Evolutionary conservation across 345 rosid species (phyloP), one percentile per base, ranked within the genome.

Genomic region (Rhodamnia argentea): DNA sequence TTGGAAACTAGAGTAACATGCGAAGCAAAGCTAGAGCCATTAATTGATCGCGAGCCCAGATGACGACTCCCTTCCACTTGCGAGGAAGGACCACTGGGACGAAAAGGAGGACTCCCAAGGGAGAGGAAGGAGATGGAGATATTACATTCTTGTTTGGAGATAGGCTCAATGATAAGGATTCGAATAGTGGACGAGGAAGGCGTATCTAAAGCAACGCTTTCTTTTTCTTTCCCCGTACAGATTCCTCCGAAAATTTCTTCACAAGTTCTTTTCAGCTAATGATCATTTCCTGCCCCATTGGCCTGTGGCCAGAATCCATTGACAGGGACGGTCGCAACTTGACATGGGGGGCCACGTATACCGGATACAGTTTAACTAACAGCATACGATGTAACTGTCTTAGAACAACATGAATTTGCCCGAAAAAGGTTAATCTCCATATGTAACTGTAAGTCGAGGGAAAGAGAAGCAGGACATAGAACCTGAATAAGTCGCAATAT

Each of bases 261-360:
- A 83, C 81, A 14, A 6, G 91, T 92, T 84, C 85, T 90, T 89
- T 81, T 92, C 95, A 93, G 70, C 95, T 87, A 93, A 92, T 94
- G 92, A 93, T 93, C 92, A 93, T 89, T 53, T 78, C 83, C 83
- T 83, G 54, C 88, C 90, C 89, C 91, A 62, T 86, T 84, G 10
- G 87, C 84, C 13, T 92, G 88, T 87, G 92, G 90, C 53, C 90
- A 81, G 86, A 86, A 85, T 90, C 89, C 90, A 40, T 82, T 50
- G 91, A 85, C 57, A 51, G 57, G 44, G 91, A 90, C 84, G 76
- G 44, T 87, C 22, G 91, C 93, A 94, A 90, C 90, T 91, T 90
- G 92, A 82, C 86, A 83, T 86, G 47, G 57, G 13, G 81, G 84
- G 81, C 85, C 83, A 52, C 84, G 40, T 62, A 6, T 12, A 32